These are phyloP conservation scores for Priceomyces fermenticarens DNA, from an alignment of 805 yeast species.

Conservation along the genomic window DNA sequence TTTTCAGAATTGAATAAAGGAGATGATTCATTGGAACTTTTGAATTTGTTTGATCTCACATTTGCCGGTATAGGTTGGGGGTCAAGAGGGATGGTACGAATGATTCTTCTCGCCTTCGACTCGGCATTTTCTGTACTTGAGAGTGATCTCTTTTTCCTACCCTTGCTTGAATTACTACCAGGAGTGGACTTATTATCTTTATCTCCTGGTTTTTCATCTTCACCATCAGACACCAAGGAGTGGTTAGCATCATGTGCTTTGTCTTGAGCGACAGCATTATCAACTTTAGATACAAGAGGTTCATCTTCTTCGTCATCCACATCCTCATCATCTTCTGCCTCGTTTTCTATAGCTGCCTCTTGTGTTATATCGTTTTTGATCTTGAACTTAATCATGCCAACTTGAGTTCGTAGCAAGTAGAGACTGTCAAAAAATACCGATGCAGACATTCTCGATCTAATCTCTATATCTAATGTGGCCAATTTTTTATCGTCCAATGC, in stretches of 20 bases:
- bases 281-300: constrained; percentile 24
- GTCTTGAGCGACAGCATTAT: constrained; percentile 22
- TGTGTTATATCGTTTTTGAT: constrained; percentile 25
- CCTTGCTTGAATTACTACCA: constrained; percentile 33
- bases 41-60: constrained; percentile 36
- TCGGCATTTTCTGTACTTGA: constrained; percentile 63
- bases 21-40: constrained; percentile 30
- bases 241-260: constrained; percentile 15
- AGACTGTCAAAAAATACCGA: constrained; percentile 89
- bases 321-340: constrained; percentile 21
- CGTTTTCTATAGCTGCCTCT: constrained; percentile 25
- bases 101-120: constrained; percentile 68
- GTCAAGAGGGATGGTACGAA: constrained; percentile 76
- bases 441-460: constrained; percentile 86
- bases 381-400: constrained; percentile 73
- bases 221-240: constrained; percentile 19
- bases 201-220: constrained; percentile 8
- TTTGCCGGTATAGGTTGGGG: constrained; percentile 67
- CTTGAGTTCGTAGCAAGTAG: constrained; percentile 79
- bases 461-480: constrained; percentile 46
- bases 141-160: constrained; percentile 45
- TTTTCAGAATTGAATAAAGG: constrained; percentile 16
- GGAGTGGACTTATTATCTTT: constrained; percentile 29
- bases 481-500: constrained; percentile 56
- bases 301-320: constrained; percentile 22